Evolutionary conservation across 331 rosid species (phyloP).

Genomic region (Quercus lobata): DNA sequence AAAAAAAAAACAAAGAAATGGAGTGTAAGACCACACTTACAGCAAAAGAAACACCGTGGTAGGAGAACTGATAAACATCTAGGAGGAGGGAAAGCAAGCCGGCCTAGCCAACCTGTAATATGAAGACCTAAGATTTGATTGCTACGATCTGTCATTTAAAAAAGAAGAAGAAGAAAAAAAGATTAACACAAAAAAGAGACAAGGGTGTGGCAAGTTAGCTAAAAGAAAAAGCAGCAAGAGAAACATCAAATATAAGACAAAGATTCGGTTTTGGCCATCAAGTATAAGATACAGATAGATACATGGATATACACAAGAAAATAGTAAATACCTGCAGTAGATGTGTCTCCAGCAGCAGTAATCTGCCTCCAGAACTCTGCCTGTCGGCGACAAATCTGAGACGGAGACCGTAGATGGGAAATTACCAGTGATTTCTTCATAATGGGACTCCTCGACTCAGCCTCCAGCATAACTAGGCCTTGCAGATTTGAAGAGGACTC

Average conservation of each 20-base stretch:
- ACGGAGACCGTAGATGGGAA: slow-evolving; percentile 5
- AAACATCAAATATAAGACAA: background rate
- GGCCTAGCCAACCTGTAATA: slow-evolving; percentile 39
- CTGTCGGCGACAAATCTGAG: slow-evolving; percentile 9
- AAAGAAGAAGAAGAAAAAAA: background rate
- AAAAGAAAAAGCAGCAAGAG: background rate
- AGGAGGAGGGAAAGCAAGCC: slow-evolving; percentile 41
- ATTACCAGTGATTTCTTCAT: background rate
- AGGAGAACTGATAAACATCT: slow-evolving; percentile 23
- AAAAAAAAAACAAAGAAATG: background rate
- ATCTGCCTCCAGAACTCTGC: slow-evolving; percentile 21
- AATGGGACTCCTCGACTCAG: background rate
- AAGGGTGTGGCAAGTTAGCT: background rate
- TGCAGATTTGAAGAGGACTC: background rate
- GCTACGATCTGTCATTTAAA: background rate
- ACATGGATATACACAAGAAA: background rate
- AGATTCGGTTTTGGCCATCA: no score
- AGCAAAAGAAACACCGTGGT: slow-evolving; percentile 27
- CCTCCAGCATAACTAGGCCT: background rate
- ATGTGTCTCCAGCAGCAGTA: slow-evolving; percentile 8
- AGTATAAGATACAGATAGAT: background rate
- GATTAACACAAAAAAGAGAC: background rate
- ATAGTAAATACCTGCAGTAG: slow-evolving; percentile 17
- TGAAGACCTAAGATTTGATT: background rate
- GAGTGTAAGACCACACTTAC: slow-evolving; percentile 21